Percentiles rank a stretch among this genome's conserved stretches.
Conservation (phyloP, 1,139 yeast species). For the Nakaseomyces glabratus region DNA sequence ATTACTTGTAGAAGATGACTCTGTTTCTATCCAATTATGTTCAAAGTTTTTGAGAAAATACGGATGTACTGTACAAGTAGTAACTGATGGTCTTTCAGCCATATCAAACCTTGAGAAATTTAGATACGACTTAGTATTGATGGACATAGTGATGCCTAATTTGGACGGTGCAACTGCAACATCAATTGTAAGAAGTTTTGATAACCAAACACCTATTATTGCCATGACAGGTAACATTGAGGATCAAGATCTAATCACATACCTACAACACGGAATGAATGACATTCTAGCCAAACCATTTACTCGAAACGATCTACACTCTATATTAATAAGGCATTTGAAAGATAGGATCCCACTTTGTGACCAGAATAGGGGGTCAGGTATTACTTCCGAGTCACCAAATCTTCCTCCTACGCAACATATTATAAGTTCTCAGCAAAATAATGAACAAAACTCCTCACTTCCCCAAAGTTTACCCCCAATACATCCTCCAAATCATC, state of each 20-base stretch:
- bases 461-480: constrained; percentile 5
- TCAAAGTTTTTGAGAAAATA: constrained; percentile 72
- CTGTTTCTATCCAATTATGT: constrained; percentile 70
- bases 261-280: constrained; percentile 81
- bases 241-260: constrained; percentile 70
- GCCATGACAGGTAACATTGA: constrained; percentile 91
- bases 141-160: constrained; percentile 94
- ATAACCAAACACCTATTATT: constrained; percentile 75
- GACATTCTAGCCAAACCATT: constrained; percentile 90
- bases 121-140: constrained; percentile 72
- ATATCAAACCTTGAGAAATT: constrained; percentile 69
- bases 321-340: constrained; percentile 64
- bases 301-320: constrained; percentile 71
- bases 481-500: constrained; percentile 1
- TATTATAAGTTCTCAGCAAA: neutral
- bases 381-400: constrained; percentile 1
- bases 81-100: constrained; percentile 85
- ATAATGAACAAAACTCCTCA: neutral
- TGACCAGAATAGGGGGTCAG: constrained; percentile 18
- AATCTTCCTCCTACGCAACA: neutral
- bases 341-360: constrained; percentile 32
- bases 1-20: constrained; percentile 77
- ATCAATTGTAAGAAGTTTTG: constrained; percentile 73
- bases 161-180: constrained; percentile 93
- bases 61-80: constrained; percentile 90